Evolutionary conservation across 2,329 filamentous ascomycete species (phyloP).

Genomic region (Pestalotiopsis sp.): DNA sequence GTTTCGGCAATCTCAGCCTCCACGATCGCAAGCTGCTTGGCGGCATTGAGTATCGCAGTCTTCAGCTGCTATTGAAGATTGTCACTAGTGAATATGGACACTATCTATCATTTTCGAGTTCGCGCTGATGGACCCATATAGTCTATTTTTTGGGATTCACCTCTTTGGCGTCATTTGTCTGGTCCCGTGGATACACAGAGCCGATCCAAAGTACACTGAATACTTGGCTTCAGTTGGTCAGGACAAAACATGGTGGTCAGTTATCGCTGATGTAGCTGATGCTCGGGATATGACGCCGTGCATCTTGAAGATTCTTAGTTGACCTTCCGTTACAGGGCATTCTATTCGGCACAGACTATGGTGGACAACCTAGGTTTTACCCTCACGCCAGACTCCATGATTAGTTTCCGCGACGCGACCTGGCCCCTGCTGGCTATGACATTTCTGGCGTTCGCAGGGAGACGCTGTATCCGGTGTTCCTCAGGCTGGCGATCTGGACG

Average conservation of each 20-base stretch:
- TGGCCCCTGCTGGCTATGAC: slow-evolving; percentile 49
- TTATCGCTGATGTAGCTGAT: not conserved
- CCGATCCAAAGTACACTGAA: slow-evolving; percentile 41
- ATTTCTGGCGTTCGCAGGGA: slow-evolving; percentile 55
- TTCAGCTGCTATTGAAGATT: slow-evolving; percentile 52
- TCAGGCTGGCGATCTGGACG: slow-evolving; percentile 61
- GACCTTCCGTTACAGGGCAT: slow-evolving; percentile 35
- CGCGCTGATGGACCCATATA: slow-evolving; percentile 15
- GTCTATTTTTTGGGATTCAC: slow-evolving; percentile 49
- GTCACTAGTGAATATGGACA: slow-evolving; percentile 32
- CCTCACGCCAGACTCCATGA: slow-evolving; percentile 57
- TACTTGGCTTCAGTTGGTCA: slow-evolving; percentile 41
- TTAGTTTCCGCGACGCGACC: slow-evolving; percentile 46
- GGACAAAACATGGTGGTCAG: slow-evolving; percentile 52
- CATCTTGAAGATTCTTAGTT: not conserved
- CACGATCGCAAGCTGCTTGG: slow-evolving; percentile 47
- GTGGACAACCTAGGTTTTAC: slow-evolving; percentile 56
- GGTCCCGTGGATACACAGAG: slow-evolving; percentile 48
- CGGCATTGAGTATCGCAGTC: slow-evolving; percentile 53
- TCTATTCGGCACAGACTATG: slow-evolving; percentile 55
- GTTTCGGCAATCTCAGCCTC: slow-evolving; percentile 44
- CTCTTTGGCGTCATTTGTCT: slow-evolving; percentile 50
- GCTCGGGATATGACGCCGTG: not conserved
- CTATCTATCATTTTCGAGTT: not conserved
- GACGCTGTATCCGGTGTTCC: slow-evolving; percentile 59